Conservation (phyloP, 139 green algal genomes). For the Chlamydomonas schloesseri region DNA sequence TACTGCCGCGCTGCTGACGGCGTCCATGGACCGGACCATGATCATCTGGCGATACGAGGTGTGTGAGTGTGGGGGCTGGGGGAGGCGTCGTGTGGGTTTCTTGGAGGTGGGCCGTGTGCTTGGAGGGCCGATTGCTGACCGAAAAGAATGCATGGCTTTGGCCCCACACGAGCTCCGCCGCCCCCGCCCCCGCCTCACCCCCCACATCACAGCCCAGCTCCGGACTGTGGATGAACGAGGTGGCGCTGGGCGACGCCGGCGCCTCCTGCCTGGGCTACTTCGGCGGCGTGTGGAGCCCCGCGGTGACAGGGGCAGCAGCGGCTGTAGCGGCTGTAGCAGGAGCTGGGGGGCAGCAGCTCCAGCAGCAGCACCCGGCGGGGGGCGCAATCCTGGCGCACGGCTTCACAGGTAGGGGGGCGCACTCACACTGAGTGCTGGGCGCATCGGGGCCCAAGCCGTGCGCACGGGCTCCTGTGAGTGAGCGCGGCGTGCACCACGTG, state of each 20-base stretch:
- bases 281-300: slow-evolving; percentile 72
- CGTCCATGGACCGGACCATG: slow-evolving; percentile 97
- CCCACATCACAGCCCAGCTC: slow-evolving; percentile 33
- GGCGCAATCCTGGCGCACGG: slow-evolving; percentile 86
- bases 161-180: not conserved
- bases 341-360: no score
- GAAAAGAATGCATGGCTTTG: no score
- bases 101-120: not conserved
- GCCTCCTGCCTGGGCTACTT: slow-evolving; percentile 82
- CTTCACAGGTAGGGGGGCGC: slow-evolving; percentile 76
- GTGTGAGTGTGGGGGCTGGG: not conserved
- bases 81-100: not conserved
- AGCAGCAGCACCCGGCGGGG: no score
- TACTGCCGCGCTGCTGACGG: slow-evolving; percentile 78
- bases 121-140: no score
- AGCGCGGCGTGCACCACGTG: no score
- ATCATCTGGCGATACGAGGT: slow-evolving; percentile 89
- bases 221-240: slow-evolving; percentile 89
- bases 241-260: slow-evolving; percentile 90
- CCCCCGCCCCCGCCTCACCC: not conserved
- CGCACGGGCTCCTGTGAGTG: no score
- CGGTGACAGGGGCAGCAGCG: no score
- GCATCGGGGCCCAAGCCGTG: no score
- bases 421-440: no score
- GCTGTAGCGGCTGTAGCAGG: no score